Base-by-base conservation (phyloP, 768 basidiomycete species). In the Lanmaoa pseudosensibilis region DNA sequence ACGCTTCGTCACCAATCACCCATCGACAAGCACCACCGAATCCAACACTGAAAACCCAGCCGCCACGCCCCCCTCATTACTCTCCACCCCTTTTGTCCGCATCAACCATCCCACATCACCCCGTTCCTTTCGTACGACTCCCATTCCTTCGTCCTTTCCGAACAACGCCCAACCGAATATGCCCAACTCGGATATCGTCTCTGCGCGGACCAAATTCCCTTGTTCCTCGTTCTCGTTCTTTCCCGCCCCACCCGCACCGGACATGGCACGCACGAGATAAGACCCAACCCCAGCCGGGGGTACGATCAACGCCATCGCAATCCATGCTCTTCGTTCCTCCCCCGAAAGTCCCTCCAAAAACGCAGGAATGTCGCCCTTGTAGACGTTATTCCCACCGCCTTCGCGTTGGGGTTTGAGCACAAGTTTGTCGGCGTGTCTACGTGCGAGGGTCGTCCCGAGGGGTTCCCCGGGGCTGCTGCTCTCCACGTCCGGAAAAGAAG, bases 391-490 rank as follows among this genome's bases (percentile, higher is more conserved):
- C 9, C 96, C 96, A 1, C 96, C 96, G 2, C 96, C 96, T 76
- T 99, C 96, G n/a, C 95, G 82, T 70, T 98, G 96, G 0, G 96
- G 96, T 71, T 99, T 99, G 46, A 99, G 80, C 2, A 98, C 96
- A 27, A 94, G 83, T 7, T 78, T 74, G 7, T 73, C 68, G 0
- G 85, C 79, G 15, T 75, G 40, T 5, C 23, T 32, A 30, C 61
- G 65, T 3, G 71, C 69, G 15, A 63, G 54, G 1, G 55, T 47
- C 44, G 47, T 67, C 25, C 70, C 71, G 13, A 58, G 39, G 0
- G 69, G 63, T 45, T 65, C 69, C 1, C 54, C 58, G 9, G 46
- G 11, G 9, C 7, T n/a, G 3, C 27, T 27, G 27, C 18, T 21
- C 9, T 39, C 48, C 2, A 46, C 40, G 1, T 43, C 50, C 3